Base-by-base conservation (phyloP, 2,329 filamentous ascomycete species). In the Ustulina deusta region DNA sequence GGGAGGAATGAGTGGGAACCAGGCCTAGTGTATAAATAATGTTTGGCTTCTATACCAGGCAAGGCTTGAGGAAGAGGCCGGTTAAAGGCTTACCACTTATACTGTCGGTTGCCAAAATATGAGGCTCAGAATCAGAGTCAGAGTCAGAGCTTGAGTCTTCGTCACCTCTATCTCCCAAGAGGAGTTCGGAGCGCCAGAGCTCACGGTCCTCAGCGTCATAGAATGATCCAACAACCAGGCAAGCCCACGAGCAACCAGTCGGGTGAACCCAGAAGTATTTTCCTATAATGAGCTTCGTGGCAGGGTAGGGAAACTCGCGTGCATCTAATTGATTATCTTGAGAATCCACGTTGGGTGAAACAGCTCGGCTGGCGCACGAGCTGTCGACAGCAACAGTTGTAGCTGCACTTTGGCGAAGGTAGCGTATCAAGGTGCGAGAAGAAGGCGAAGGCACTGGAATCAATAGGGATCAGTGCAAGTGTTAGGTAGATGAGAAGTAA, bases 121-220 rank as follows among this genome's bases (percentile, higher is more conserved):
- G 44, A 29, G 54, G 49, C 27, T 64, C 60, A 11, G 60, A 59
- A 38, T 55, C 38, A 34, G 68, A 34, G 10, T 69, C 66, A 22
- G 64, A 27, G 17, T 58, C 40, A 17, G 63, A 46, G 10, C 27
- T 56, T n/a, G 44, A 44, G 20, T 61, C 29, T 40, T 61, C 44
- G 42, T 63, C 65, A 17, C 66, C 65, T 15, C 48, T 56, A 36
- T 70, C 76, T 7, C 76, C 78, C 27, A 81, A 65, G 32, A 86
- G 82, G 22, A 84, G 63, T 73, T 85, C 80, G 0, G 78, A 82
- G 52, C 83, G 84, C 83, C 83, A 86, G 44, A 86, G 65, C 3
- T 79, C 73, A 38, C 74, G 76, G 48, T 80, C 79, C 10, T 79
- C 62, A 1, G 69, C 61, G 76, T 86, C 83, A 74, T 83, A 85